Conservation (phyloP, 176 grass and related monocot genomes). For the Calamus simplicifolius region DNA sequence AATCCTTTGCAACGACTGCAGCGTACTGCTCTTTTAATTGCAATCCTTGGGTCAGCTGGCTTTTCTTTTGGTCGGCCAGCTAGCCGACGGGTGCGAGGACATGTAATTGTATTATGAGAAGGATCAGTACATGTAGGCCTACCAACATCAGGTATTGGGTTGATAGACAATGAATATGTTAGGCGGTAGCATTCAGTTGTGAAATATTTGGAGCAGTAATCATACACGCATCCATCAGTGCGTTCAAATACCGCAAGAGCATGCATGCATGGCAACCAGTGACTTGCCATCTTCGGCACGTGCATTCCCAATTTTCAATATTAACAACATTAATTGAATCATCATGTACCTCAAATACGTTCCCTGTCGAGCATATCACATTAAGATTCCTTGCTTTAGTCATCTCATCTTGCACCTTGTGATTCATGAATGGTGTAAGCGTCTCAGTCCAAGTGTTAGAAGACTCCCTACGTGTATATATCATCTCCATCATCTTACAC, state of each 20-base stretch:
- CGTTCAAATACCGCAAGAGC: slow-evolving; percentile 64
- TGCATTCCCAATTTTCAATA: slow-evolving; percentile 54
- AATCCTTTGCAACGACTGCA: slow-evolving; percentile 81
- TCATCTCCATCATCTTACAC: slow-evolving; percentile 93
- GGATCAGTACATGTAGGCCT: slow-evolving; percentile 29
- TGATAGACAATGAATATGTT: slow-evolving; percentile 66
- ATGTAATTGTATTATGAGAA: slow-evolving; percentile 31
- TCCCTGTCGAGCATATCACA: slow-evolving; percentile 47
- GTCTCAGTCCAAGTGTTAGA: slow-evolving; percentile 61
- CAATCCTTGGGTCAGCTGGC: slow-evolving; percentile 67
- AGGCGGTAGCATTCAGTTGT: slow-evolving; percentile 51
- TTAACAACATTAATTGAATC: slow-evolving; percentile 72
- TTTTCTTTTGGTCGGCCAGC: slow-evolving; percentile 89
- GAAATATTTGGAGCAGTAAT: slow-evolving; percentile 81
- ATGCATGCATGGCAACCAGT: slow-evolving; percentile 84
- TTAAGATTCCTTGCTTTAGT: slow-evolving; percentile 59
- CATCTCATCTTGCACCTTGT: slow-evolving; percentile 71
- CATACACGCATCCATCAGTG: slow-evolving; percentile 43
- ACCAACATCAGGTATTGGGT: slow-evolving; percentile 71
- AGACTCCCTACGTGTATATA: slow-evolving; percentile 62
- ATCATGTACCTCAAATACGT: slow-evolving; percentile 75
- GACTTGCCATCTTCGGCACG: slow-evolving; percentile 68
- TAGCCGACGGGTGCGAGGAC: slow-evolving; percentile 49
- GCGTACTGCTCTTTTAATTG: slow-evolving; percentile 59
- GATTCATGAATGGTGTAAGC: slow-evolving; percentile 55